Conservation (phyloP, 192 early-diverging fungal genomes). For the Umbelopsis sp. region DNA sequence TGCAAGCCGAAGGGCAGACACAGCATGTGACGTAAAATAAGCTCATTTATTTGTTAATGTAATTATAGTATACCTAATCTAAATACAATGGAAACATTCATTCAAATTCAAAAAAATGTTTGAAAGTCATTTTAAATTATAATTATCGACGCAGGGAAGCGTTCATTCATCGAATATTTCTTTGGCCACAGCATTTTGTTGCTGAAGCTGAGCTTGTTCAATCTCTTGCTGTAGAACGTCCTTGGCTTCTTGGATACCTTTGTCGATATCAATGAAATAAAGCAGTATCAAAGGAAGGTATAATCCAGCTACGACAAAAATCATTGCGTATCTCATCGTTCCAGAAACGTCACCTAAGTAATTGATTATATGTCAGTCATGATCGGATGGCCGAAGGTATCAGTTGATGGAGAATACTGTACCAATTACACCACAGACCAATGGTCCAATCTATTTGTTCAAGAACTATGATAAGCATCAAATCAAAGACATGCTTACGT, state of each 20-base stretch:
- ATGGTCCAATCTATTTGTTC: background rate
- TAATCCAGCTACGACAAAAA: background rate
- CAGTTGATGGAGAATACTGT: background rate
- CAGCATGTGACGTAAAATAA: background rate
- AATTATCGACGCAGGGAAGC: too few species aligned
- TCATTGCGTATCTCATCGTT: conserved; percentile 6
- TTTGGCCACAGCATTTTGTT: background rate
- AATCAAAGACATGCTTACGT: background rate
- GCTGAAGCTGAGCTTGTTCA: background rate
- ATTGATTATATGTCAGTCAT: background rate
- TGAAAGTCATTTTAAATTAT: too few species aligned
- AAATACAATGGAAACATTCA: background rate
- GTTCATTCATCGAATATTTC: too few species aligned
- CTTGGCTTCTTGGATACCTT: too few species aligned
- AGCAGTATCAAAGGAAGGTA: background rate
- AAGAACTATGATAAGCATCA: background rate
- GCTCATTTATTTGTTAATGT: background rate
- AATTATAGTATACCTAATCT: background rate
- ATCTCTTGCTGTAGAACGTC: background rate
- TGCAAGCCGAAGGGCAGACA: conserved; percentile 33
- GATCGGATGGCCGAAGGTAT: background rate
- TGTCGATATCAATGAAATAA: background rate
- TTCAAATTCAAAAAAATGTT: too few species aligned
- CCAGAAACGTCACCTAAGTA: background rate
- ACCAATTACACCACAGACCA: background rate